A percentile compares a stretch with the other conserved stretches of the same genome.
These are phyloP conservation scores for Wickerhamomyces chambardii DNA, from an alignment of 805 yeast species.

Conservation along the genomic window DNA sequence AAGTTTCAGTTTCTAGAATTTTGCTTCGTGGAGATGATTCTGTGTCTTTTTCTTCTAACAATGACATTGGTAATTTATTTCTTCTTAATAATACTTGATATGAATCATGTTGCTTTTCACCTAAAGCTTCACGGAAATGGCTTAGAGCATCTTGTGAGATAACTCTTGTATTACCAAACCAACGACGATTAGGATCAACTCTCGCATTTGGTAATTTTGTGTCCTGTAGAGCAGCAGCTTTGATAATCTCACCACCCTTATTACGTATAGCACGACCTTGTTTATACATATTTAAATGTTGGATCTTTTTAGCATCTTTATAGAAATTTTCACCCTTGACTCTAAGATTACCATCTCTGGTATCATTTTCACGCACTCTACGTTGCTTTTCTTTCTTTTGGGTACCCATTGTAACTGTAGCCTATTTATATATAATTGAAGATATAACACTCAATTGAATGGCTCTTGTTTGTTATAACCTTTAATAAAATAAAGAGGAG, in stretches of 20 bases:
- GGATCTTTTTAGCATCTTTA: slow-evolving; percentile 87
- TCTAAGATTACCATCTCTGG: slow-evolving; percentile 83
- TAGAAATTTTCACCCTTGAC: slow-evolving; percentile 97
- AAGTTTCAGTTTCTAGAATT: slow-evolving; percentile 85
- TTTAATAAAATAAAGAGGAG: too few relatives aligned
- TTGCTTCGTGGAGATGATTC: slow-evolving; percentile 68
- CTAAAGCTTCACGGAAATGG: slow-evolving; percentile 92
- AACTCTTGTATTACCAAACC: slow-evolving; percentile 98
- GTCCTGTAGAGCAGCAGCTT: slow-evolving; percentile 84
- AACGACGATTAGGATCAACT: slow-evolving; percentile 91
- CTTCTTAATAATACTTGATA: slow-evolving; percentile 83
- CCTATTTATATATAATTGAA: neutral
- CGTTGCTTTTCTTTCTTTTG: slow-evolving; percentile 88
- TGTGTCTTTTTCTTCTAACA: slow-evolving; percentile 80
- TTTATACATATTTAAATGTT: slow-evolving; percentile 87
- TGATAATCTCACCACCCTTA: slow-evolving; percentile 77
- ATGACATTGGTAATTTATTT: slow-evolving; percentile 89
- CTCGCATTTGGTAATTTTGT: slow-evolving; percentile 86
- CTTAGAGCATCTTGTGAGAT: slow-evolving; percentile 93
- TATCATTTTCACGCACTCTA: slow-evolving; percentile 73
- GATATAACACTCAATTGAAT: neutral
- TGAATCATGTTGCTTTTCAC: slow-evolving; percentile 71
- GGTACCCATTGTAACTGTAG: slow-evolving; percentile 60
- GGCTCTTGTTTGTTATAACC: too few relatives aligned
- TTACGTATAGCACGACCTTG: slow-evolving; percentile 83